Evolutionary conservation across 257 asterid genomes (phyloP).

Genomic region (Lantana camara): DNA sequence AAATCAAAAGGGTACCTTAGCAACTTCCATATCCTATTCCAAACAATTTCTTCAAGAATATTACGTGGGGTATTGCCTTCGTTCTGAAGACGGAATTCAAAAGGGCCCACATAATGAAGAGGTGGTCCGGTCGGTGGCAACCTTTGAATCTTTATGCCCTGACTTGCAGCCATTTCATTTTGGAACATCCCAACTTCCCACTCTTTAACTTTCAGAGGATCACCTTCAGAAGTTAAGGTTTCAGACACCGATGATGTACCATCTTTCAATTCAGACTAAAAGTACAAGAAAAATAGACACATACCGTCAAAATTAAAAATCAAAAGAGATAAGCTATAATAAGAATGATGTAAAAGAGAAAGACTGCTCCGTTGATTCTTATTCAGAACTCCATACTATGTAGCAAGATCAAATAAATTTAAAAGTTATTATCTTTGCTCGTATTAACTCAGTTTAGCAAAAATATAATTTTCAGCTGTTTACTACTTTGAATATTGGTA

Average conservation of each 20-base stretch:
- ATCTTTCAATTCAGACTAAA: constrained; percentile 53
- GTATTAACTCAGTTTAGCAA: background rate
- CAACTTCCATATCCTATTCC: constrained; percentile 75
- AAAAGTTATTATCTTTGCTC: too few relatives aligned
- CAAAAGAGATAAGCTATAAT: background rate
- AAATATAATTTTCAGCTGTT: background rate
- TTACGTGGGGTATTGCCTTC: constrained; percentile 86
- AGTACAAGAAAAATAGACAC: constrained; percentile 9
- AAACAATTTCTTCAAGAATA: constrained; percentile 81
- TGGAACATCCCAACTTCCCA: constrained; percentile 70
- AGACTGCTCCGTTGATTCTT: background rate
- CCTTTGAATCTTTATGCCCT: constrained; percentile 80
- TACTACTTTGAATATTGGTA: background rate
- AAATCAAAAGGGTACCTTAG: constrained; percentile 56
- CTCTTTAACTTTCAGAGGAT: constrained; percentile 62
- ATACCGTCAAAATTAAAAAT: background rate
- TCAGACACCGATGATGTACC: constrained; percentile 38
- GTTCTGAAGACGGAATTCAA: constrained; percentile 74
- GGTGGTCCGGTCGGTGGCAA: constrained; percentile 85
- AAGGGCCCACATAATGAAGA: constrained; percentile 81
- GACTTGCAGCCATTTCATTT: constrained; percentile 69
- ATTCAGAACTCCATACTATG: constrained; percentile 1
- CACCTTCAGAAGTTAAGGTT: constrained; percentile 43
- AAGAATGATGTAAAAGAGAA: background rate
- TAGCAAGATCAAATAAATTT: too few relatives aligned